phyloP scores from a whole-genome alignment of 495 filamentous ascomycete genomes.

The Aspergillus hancockii region DNA sequence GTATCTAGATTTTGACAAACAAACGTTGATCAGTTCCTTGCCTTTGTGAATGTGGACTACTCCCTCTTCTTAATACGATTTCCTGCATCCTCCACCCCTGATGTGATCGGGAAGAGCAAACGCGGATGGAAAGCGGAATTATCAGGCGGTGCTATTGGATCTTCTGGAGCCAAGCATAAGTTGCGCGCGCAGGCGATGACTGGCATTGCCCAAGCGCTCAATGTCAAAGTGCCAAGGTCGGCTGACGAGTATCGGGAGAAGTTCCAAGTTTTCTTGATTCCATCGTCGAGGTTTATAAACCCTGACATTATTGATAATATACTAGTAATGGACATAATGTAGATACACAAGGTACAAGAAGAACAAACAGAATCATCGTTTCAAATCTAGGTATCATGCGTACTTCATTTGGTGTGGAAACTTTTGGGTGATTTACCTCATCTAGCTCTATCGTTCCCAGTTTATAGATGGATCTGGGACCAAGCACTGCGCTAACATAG shows the following conservation, averaged over 20 bases:
- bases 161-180: slow-evolving; percentile 75
- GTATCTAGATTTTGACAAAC: too few species aligned
- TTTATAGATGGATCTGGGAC: neutral
- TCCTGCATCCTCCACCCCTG: slow-evolving; percentile 38
- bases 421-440: neutral
- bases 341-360: neutral
- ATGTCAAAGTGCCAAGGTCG: slow-evolving; percentile 54
- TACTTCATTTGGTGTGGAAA: neutral
- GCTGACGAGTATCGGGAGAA: slow-evolving; percentile 64
- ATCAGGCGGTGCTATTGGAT: slow-evolving; percentile 62
- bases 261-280: slow-evolving; percentile 61
- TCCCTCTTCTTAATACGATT: slow-evolving; percentile 66
- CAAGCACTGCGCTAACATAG: neutral
- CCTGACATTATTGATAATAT: neutral
- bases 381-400: slow-evolving; percentile 1
- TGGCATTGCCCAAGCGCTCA: slow-evolving; percentile 59
- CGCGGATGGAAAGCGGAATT: slow-evolving; percentile 65
- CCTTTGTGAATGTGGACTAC: slow-evolving; percentile 66
- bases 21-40: slow-evolving; percentile 59
- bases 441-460: neutral
- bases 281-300: slow-evolving; percentile 52
- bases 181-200: slow-evolving; percentile 62
- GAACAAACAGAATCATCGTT: slow-evolving; percentile 2
- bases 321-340: slow-evolving; percentile 3
- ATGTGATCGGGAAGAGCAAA: slow-evolving; percentile 29